phyloP scores from a whole-genome alignment of 2,329 filamentous ascomycete species.

The Epichloe typhina region DNA sequence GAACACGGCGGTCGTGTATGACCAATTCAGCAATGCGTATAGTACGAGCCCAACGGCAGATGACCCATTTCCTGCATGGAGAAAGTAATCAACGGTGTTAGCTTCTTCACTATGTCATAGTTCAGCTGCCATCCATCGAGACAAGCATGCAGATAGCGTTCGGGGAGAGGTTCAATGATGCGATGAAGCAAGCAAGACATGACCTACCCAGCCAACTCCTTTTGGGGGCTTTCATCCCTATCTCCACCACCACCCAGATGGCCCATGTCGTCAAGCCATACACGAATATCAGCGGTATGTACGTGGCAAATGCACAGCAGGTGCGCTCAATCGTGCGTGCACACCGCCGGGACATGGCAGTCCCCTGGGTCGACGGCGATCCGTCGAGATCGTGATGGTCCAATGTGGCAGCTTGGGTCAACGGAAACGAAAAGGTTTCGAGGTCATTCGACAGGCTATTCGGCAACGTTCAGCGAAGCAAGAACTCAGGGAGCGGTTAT shows the following conservation, averaged over 20 bases:
- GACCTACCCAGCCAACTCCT: constrained; percentile 42
- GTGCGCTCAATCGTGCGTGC: constrained; percentile 63
- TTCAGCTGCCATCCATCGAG: neutral
- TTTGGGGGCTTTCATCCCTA: constrained; percentile 45
- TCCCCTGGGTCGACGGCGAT: constrained; percentile 6
- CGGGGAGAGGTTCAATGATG: neutral
- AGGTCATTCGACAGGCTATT: neutral
- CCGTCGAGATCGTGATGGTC: constrained; percentile 8
- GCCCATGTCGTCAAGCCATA: constrained; percentile 90
- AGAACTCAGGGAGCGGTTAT: neutral
- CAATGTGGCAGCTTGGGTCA: constrained; percentile 5
- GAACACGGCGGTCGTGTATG: constrained; percentile 87
- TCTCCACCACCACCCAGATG: constrained; percentile 68
- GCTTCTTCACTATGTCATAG: neutral
- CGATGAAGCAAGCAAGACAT: neutral
- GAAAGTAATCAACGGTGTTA: neutral
- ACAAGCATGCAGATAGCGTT: neutral
- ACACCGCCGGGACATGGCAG: constrained; percentile 44
- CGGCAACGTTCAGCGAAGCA: neutral
- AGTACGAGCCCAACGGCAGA: constrained; percentile 56
- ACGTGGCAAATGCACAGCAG: constrained; percentile 67
- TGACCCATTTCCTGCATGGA: constrained; percentile 32
- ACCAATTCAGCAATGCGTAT: constrained; percentile 72
- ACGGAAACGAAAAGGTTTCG: neutral
- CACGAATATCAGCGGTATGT: constrained; percentile 80